Evolutionary conservation across 2,329 filamentous ascomycete genomes (phyloP), one percentile per base, ranked within the genome.

Genomic region (Mycosphaerella sp.): DNA sequence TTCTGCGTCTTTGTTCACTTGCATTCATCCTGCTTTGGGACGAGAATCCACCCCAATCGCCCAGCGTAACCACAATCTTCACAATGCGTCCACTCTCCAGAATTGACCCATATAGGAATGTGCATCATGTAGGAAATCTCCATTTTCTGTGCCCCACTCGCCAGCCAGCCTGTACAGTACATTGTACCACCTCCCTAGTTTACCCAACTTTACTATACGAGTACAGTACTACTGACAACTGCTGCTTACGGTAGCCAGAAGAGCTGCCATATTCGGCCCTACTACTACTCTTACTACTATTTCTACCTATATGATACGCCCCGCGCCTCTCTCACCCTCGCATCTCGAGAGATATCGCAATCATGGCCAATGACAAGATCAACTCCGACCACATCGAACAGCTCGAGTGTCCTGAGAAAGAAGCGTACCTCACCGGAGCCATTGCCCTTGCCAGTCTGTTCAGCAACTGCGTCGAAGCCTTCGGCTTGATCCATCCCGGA

Each of bases 391-490:
- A 64, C 49, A 43, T 58, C 46, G 63, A 64, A 44, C 41, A 55
- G 21, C 34, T 56, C 45, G 44, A 57, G 49, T 55, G 58, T 30
- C 55, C 59, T 18, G 55, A 62, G 35, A 61, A 66, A 41, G 65
- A 66, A 55, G 62, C 55, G 25, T 52, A 59, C 9, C 66, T 75
- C 30, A 64, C 63, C 27, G 68, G 70, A 47, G 71, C 72, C 35
- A 62, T 71, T 43, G 68, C 69, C 6, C 68, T 75, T 10, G 71
- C 72, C 18, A 68, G 63, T 25, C 67, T 74, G 28, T 75, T 75
- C 67, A 72, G 71, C 60, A 70, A 68, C 41, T 74, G 72, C 53
- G 72, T 74, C 39, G 73, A 75, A 58, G 71, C 70, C 18, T 74
- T 75, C 62, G 71, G 71, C 34, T 65, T 72, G 21, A 71, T 76